Evolutionary conservation across 371 early-diverging fungal species (phyloP), one percentile per base, ranked within the genome.

Genomic region (Rhizopus arrhizus): DNA sequence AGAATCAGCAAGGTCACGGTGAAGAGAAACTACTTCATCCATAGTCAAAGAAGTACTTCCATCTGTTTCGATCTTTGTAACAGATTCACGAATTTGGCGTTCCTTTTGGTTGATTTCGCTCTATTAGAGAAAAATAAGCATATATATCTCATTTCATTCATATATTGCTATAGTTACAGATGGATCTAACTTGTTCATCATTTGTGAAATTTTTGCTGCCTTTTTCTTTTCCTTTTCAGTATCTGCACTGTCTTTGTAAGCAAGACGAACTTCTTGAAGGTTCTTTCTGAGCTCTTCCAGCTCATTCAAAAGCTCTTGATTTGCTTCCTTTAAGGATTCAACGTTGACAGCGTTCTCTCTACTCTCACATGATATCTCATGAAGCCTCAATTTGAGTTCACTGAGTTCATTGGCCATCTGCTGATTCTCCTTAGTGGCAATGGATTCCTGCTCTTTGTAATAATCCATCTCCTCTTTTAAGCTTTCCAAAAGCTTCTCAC

Each of bases 101-200:
- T 94, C 93, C 75, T 92, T 93, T 56, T 88, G 88, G 22, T 87
- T 81, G 62, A 90, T 87, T 62, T 86, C 84, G 38, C 74, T 76
- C 82, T 77, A 65, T 15, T 43, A 10, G 8, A 40, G 12, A 7
- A 40, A 40, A 12, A 12, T 40, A 7, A 40, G 40, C 12, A 22
- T 22, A 22, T 22, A 22, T 22, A 22, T 40, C 40, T 12, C 40
- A 10, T 12, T 40, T 40, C 40, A 40, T 12, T 40, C 2, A 40
- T 2, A 12, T 40, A 40, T 12, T 12, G 0, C 43, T 75, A 46
- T 29, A 72, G 78, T 71, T 69, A 86, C 91, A 22, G 89, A 85
- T 36, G 91, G 91, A 63, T 90, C 94, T 56, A 92, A 83, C 47
- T 92, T 90, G 16, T 86, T 87, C 87, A 93, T 89, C 87, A 94